Conservation (phyloP, 164 flowering plant genomes). For the Nelumbo lutea region DNA sequence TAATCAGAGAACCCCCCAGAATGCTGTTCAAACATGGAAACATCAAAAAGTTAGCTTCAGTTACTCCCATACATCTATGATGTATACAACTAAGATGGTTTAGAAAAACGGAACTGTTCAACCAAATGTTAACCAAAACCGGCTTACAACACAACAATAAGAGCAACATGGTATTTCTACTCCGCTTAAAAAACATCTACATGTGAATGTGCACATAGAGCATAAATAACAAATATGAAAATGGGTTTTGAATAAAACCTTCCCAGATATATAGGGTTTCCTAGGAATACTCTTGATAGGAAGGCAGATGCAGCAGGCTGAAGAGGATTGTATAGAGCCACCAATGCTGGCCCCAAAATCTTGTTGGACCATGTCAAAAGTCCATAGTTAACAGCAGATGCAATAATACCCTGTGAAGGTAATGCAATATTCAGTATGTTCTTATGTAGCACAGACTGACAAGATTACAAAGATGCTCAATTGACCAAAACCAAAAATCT, state of each 20-base stretch:
- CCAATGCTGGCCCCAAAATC: constrained; percentile 86
- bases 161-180: no score
- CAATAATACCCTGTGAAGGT: constrained; percentile 67
- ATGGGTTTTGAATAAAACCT: constrained; percentile 44
- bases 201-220: background rate
- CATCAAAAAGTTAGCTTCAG: constrained; percentile 10
- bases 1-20: constrained; percentile 69
- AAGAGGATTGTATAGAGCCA: constrained; percentile 89
- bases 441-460: background rate
- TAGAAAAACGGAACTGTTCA: no score
- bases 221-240: background rate
- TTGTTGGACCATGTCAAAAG: constrained; percentile 91
- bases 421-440: background rate
- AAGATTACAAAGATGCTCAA: background rate
- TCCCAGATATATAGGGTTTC: constrained; percentile 89
- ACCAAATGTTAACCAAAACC: no score
- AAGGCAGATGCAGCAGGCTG: constrained; percentile 93
- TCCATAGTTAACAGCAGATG: constrained; percentile 93
- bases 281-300: constrained; percentile 83
- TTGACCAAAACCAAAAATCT: no score
- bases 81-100: no score
- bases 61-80: background rate
- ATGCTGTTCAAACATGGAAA: constrained; percentile 45
- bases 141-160: no score
- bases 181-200: no score